Evolutionary conservation across 352 stramenopile genomes (phyloP), one percentile per base, ranked within the genome.

Genomic region (Blastocystis sp.): DNA sequence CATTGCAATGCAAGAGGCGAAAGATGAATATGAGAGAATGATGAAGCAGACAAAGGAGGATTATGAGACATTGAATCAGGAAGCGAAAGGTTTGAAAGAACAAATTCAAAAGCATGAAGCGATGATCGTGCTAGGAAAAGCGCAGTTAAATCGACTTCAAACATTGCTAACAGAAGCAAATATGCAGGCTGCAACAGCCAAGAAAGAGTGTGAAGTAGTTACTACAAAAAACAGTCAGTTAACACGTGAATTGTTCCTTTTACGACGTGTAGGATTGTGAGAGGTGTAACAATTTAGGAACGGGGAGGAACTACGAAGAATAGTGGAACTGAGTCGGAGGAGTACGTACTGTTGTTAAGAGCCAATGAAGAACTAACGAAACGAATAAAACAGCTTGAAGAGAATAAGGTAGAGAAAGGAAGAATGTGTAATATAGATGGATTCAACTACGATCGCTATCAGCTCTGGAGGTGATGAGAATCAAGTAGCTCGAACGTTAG

Each of bases 151-250:
- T n/a, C 27, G 32, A 16, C 14, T 83, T 21, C 42, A 83, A 11
- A 35, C 46, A 3, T 1, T n/a, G 54, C 12, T 83, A 37, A 56
- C 37, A 24, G 71, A 83, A 43, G 51, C 49, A 19, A 46, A 29
- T 4, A 27, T 1, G 14, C 35, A 21, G 19, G 19, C 27, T 42
- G 71, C 71, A 7, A 37, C 71, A 46, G 2, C 52, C 19, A 29
- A 37, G 14, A 83, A 83, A 42, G 71, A 83, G 51, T 39, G 12
- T 42, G 71, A 83, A 63, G 16, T 24, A 16, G 19, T 83, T 37
- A 29, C 49, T 24, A 66, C 71, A 27, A 83, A 83, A 27, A 83
- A 83, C 51, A 24, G 16, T 52, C 71, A 83, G 51, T 24, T 83
- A 32, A 83, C 43, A 14, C 71, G 71, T 29, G 71, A 83, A 37